Conservation (phyloP, 2,329 filamentous ascomycete species). For the Fusarium algeriense region DNA sequence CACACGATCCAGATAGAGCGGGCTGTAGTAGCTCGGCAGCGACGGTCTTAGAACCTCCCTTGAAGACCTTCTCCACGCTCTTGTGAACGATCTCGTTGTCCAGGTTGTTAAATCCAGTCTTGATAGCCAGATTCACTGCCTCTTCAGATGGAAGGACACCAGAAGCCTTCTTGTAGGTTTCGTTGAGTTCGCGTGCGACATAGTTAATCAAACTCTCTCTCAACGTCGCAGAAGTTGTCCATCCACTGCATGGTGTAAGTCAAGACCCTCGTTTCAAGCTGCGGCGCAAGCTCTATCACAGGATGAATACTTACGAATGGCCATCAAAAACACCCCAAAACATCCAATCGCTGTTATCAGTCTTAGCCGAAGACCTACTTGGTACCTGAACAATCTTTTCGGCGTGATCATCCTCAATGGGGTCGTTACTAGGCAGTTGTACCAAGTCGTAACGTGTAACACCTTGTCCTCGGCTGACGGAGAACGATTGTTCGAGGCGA, state of each 20-base stretch:
- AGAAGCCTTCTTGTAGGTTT: slow-evolving; percentile 82
- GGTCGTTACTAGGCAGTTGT: slow-evolving; percentile 95
- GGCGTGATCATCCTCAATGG: slow-evolving; percentile 97
- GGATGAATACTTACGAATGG: slow-evolving; percentile 76
- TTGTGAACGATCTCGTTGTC: slow-evolving; percentile 96
- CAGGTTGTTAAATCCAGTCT: slow-evolving; percentile 86
- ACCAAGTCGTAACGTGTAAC: slow-evolving; percentile 95
- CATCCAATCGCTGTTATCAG: slow-evolving; percentile 90
- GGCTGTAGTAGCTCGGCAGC: slow-evolving; percentile 93
- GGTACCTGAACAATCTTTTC: slow-evolving; percentile 97
- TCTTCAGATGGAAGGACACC: slow-evolving; percentile 77
- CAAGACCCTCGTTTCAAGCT: not conserved
- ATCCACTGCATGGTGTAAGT: slow-evolving; percentile 71
- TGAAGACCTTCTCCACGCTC: slow-evolving; percentile 90
- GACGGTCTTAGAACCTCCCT: slow-evolving; percentile 87
- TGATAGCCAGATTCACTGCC: slow-evolving; percentile 90
- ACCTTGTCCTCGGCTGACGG: slow-evolving; percentile 88
- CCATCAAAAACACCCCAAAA: slow-evolving; percentile 99
- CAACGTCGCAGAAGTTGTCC: slow-evolving; percentile 97
- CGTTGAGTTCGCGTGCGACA: slow-evolving; percentile 92
- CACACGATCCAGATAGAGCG: slow-evolving; percentile 96
- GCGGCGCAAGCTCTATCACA: not conserved
- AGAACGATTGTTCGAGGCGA: slow-evolving; percentile 90
- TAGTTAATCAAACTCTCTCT: slow-evolving; percentile 92
- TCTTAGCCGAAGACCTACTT: slow-evolving; percentile 59